These are phyloP conservation scores for Favolaschia claudopus DNA, from an alignment of 768 basidiomycete genomes.

Conservation along the genomic window DNA sequence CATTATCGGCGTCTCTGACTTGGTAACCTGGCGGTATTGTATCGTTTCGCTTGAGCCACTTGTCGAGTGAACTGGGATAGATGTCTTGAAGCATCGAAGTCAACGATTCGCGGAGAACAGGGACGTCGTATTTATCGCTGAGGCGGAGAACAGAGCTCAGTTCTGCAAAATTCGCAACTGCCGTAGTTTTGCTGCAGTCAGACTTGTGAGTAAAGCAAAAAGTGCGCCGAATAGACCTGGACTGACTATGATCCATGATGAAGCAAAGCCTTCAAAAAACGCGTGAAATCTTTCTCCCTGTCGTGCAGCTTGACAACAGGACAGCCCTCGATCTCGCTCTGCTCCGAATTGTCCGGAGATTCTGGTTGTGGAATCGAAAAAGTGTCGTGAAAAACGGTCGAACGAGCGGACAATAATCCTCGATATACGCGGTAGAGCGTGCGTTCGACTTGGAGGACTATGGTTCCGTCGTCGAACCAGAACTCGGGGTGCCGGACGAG, in stretches of 20 bases:
- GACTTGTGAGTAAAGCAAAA: neutral
- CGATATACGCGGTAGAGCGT: constrained; percentile 5
- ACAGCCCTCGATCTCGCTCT: constrained; percentile 3
- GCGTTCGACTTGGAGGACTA: neutral
- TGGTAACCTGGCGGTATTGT: neutral
- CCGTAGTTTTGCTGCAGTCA: neutral
- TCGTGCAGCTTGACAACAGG: constrained; percentile 13
- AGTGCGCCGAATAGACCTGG: neutral
- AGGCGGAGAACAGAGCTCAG: neutral
- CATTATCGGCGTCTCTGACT: neutral
- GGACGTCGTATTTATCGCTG: constrained; percentile 14
- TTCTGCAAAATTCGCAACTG: neutral
- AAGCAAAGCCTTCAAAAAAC: neutral
- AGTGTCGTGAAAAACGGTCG: constrained; percentile 1
- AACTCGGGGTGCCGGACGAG: constrained; percentile 4
- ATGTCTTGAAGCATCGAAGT: constrained; percentile 6
- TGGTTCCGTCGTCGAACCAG: constrained; percentile 7
- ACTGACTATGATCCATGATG: neutral
- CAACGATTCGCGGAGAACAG: neutral
- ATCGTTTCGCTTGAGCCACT: neutral
- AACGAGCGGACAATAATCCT: neutral
- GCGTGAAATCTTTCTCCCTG: neutral
- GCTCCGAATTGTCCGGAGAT: too few species aligned
- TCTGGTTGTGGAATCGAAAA: constrained; percentile 9
- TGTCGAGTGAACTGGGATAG: neutral